Evolutionary conservation across 768 basidiomycete species (phyloP).

Genomic region (Strobilomyces echinocephalus): DNA sequence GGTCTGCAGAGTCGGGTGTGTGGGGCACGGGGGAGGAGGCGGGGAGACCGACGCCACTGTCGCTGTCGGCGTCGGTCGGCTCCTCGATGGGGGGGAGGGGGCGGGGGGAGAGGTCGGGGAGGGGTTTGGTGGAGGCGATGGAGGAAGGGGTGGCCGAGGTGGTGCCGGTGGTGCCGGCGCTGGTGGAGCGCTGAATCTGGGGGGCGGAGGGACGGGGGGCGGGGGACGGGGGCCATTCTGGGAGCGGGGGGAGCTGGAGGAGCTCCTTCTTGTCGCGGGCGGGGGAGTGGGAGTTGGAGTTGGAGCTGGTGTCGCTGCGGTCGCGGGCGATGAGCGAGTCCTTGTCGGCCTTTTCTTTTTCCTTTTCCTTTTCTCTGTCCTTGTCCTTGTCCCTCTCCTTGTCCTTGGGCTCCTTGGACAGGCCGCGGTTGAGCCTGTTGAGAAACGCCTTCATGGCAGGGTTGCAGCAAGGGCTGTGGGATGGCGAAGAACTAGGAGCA

Average conservation of each 20-base stretch:
- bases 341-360: conserved; percentile 22
- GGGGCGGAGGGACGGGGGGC: conserved; percentile 20
- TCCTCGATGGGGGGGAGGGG: conserved; percentile 47
- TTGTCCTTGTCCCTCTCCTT: conserved; percentile 53
- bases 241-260: conserved; percentile 52
- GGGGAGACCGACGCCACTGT: conserved; percentile 36
- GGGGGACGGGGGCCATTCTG: conserved; percentile 58
- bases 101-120: conserved; percentile 58
- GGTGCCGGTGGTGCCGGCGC: conserved; percentile 31
- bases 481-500: conserved; percentile 1
- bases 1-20: conserved; percentile 19
- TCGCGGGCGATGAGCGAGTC: conserved; percentile 26
- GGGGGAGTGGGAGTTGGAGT: conserved; percentile 20
- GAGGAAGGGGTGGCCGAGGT: conserved; percentile 41
- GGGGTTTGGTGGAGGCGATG: conserved; percentile 57
- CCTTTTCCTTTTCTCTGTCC: conserved; percentile 27
- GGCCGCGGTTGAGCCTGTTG: conserved; percentile 64
- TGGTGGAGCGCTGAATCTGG: conserved; percentile 28
- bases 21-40: conserved; percentile 29
- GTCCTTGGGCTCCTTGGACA: conserved; percentile 48
- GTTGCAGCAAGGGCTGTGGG: conserved; percentile 9
- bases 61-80: conserved; percentile 31
- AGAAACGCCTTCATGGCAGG: conserved; percentile 76
- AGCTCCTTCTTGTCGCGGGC: conserved; percentile 56
- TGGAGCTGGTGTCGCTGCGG: conserved; percentile 31